Evolutionary conservation across 768 basidiomycete genomes (phyloP).

Genomic region (Amanita rimosa): DNA sequence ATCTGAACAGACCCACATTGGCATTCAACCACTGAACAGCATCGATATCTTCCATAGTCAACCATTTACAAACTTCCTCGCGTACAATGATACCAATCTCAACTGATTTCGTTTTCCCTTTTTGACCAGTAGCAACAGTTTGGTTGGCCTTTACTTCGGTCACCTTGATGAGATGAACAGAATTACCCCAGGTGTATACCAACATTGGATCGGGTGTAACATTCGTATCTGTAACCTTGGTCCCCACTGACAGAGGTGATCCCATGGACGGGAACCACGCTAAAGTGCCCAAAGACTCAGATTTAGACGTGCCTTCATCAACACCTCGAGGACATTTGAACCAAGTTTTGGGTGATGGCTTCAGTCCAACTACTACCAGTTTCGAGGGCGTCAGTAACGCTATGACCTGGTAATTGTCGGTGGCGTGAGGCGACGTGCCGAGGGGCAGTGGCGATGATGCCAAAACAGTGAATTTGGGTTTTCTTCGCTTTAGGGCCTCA

Average conservation of each 20-base stretch:
- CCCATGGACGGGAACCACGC: conserved; percentile 70
- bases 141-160: conserved; percentile 48
- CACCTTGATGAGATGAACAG: conserved; percentile 54
- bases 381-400: conserved; percentile 87
- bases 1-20: conserved; percentile 50
- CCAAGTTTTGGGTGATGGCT: conserved; percentile 90
- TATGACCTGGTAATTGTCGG: conserved; percentile 70
- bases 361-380: conserved; percentile 85
- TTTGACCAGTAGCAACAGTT: conserved; percentile 36
- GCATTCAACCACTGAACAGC: conserved; percentile 83
- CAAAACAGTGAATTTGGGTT: conserved; percentile 56
- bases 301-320: conserved; percentile 33
- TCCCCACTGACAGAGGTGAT: conserved; percentile 21
- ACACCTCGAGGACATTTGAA: conserved; percentile 55
- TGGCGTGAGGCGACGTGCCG: conserved; percentile 59
- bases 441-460: conserved; percentile 76
- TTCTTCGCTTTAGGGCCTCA: conserved; percentile 25
- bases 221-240: conserved; percentile 11
- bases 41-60: conserved; percentile 48
- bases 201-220: conserved; percentile 46
- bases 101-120: conserved; percentile 45
- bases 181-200: conserved; percentile 77
- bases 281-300: conserved; percentile 49
- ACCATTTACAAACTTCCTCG: conserved; percentile 49
- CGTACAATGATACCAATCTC: conserved; percentile 60